Percentiles rank a stretch among this genome's conserved stretches.
phyloP scores from a whole-genome alignment of 805 yeast genomes.

The Grigorovia transvaalensis region DNA sequence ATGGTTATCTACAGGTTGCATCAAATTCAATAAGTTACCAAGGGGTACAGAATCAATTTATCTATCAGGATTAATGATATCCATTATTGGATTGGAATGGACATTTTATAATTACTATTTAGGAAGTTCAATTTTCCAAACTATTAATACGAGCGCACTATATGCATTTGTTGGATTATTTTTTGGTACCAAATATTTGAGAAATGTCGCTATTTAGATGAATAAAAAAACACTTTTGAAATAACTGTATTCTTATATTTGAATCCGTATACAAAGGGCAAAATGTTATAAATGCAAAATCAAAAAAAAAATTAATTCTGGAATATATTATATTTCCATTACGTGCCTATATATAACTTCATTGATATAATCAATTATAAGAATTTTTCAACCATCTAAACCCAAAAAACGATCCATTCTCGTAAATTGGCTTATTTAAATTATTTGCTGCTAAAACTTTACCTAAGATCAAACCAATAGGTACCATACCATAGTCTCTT shows the following conservation, averaged over 20 bases:
- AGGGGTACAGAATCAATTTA: conserved; percentile 15
- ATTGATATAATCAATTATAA: conserved; percentile 28
- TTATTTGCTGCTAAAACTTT: conserved; percentile 67
- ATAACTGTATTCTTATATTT: too few relatives aligned
- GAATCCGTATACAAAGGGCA: too few relatives aligned
- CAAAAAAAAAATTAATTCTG: too few relatives aligned
- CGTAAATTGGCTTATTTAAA: conserved; percentile 38
- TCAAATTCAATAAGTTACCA: conserved; percentile 21
- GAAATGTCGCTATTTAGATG: conserved; percentile 30
- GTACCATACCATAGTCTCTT: conserved; percentile 79
- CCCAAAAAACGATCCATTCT: conserved; percentile 33
- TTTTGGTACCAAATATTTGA: conserved; percentile 58
- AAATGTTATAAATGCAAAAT: too few relatives aligned
- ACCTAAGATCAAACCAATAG: conserved; percentile 81
- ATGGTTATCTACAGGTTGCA: conserved; percentile 31
- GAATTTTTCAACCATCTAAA: conserved; percentile 45
- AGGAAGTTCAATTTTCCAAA: conserved; percentile 26
- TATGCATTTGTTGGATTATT: conserved; percentile 46
- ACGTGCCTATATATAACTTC: neutral
- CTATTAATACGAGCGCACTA: conserved; percentile 22
- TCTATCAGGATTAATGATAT: conserved; percentile 16
- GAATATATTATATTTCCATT: too few relatives aligned
- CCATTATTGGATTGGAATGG: conserved; percentile 25
- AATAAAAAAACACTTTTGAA: neutral
- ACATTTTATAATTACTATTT: conserved; percentile 23